Evolutionary conservation across 257 asterid genomes (phyloP), one percentile per base, ranked within the genome.

Genomic region (Orobanche coerulescens): DNA sequence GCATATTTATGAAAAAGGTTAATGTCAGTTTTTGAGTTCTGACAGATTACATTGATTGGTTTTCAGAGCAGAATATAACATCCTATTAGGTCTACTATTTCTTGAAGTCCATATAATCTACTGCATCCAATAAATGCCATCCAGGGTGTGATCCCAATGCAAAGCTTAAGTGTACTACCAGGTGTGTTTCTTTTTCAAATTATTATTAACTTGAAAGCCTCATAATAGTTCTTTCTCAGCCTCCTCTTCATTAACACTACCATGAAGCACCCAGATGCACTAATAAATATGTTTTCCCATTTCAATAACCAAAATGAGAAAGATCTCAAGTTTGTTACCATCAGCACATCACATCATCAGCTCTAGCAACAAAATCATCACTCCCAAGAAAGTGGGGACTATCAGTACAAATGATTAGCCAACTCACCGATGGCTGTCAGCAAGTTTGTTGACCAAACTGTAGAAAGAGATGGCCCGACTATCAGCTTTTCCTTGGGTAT

Each of bases 391-490:
- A 40, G n/a, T 30, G 25, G 25, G 40, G 24, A 39, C 49, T 36
- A 55, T 9, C 24, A 47, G 19, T 62, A 51, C 51, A 65, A 52
- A 62, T 23, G 25, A 49, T 31, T 49, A 46, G 69, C 34, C 55
- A 55, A 69, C 79, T 75, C 58, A 93, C 98, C 95, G 77, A 68
- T 84, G 97, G 67, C 75, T 82, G 72, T 86, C 97, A 52, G 84
- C 87, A 73, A 86, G 87, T 70, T 70, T 84, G 76, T 81, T 86
- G 50, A 93, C 94, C 79, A 93, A 73, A 61, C 78, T 77, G 71
- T 70, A 93, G 87, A 88, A 88, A 47, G 98, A 78, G 76, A 93
- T 83, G 33, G 80, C 76, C 60, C 98, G 87, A 61, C 71, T 72
- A 60, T 66, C 59, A 59, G 69, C 72, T 64, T 77, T 78, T 62